Evolutionary conservation across 495 filamentous ascomycete species (phyloP), one percentile per base, ranked within the genome.

Genomic region (Tuber umbilicatum): DNA sequence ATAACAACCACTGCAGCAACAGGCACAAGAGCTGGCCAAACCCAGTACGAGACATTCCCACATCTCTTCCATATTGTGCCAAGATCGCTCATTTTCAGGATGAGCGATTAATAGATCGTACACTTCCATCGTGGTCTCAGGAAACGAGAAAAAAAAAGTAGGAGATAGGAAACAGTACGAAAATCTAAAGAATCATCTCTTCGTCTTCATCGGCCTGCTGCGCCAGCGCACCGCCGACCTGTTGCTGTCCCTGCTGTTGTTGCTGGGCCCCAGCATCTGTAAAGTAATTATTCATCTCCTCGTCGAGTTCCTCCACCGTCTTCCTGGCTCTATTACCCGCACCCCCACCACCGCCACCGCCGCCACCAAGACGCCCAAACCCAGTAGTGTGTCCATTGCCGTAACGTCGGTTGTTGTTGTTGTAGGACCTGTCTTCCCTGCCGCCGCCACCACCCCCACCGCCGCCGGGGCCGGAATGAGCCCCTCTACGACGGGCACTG

Each of bases 241-340:
- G 82, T 17, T 64, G 55, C 14, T 64, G 55, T 7, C 14, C 27
- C 27, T 64, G 55, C 27, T 27, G 45, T 10, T 50, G 55, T 35
- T 64, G 55, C n/a, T 81, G 83, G 37, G 83, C 85, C 31, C 84
- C 81, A 39, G 83, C 82, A 47, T 87, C 87, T 42, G 84, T 87
- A 86, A 92, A 98, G 84, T 98, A 98, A 81, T 97, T 93, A 45
- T 89, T 94, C 94, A 98, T 98, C 85, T 98, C 94, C 47, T 91
- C 90, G 81, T 98, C 94, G 55, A 98, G 85, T 81, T 98, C 92
- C 79, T 96, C 92, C 70, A 93, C 91, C 9, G 94, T 97, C 88
- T 97, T 97, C 82, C 89, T 91, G 3, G 90, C 91, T 70, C 94
- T 87, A 67, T 89, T 89, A 41, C 84, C 84, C 16, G 86, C 83